These are phyloP conservation scores for Aspergillus funiculosus DNA, from an alignment of 495 filamentous ascomycete genomes.

Conservation along the genomic window DNA sequence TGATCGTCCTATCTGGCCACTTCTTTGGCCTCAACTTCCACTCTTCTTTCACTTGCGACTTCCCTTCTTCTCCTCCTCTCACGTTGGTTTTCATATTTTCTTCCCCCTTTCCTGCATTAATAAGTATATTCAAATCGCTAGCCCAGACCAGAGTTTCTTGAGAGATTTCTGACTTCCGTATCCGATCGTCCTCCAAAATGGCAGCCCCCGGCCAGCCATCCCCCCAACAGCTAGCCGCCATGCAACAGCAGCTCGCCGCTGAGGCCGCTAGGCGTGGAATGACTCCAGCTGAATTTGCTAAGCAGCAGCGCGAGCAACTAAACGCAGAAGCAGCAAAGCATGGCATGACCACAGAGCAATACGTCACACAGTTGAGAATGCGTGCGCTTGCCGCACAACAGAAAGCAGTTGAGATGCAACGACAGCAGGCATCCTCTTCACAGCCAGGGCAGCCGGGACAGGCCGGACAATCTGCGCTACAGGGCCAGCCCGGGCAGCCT, in stretches of 20 bases:
- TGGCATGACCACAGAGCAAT: constrained; percentile 58
- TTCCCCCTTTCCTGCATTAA: neutral
- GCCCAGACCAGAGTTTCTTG: no score
- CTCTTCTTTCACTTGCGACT: neutral
- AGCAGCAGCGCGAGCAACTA: constrained; percentile 50
- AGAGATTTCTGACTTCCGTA: no score
- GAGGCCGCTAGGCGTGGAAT: constrained; percentile 70
- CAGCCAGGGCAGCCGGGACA: constrained; percentile 32
- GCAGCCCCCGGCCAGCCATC: constrained; percentile 59
- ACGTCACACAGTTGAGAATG: constrained; percentile 59
- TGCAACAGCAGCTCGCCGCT: constrained; percentile 76
- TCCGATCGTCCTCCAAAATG: constrained; percentile 41
- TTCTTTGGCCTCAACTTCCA: constrained; percentile 15
- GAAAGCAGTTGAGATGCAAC: constrained; percentile 41
- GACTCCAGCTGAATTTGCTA: constrained; percentile 68
- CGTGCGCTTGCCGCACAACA: constrained; percentile 51
- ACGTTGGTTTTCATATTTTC: neutral
- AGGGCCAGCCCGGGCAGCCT: constrained; percentile 34
- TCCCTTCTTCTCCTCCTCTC: constrained; percentile 5
- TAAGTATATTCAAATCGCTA: no score
- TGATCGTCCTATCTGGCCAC: constrained; percentile 35
- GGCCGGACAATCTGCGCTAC: no score
- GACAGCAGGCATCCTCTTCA: constrained; percentile 35
- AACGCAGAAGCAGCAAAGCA: constrained; percentile 59
- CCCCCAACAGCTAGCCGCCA: constrained; percentile 75